A percentile compares a stretch with the other conserved stretches of the same genome.
Conservation (phyloP, 2,329 filamentous ascomycete species). For the Stachybotrys elegans region DNA sequence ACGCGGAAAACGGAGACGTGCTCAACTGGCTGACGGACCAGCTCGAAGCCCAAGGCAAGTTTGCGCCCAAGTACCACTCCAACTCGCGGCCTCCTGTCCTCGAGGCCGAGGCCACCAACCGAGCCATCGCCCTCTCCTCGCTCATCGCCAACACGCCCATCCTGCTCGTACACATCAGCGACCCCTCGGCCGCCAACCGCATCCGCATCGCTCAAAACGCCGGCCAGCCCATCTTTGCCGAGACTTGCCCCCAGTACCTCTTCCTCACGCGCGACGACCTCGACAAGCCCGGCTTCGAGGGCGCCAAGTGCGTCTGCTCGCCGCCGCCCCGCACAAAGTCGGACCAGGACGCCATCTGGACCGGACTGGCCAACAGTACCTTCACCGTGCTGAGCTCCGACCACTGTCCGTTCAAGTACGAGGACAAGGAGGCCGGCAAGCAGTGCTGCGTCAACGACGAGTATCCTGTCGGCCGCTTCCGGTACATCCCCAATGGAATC, state of each 20-base stretch:
- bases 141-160: conserved; percentile 44
- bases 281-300: conserved; percentile 46
- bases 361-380: conserved; percentile 43
- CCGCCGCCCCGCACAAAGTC: conserved; percentile 46
- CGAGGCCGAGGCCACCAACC: conserved; percentile 47
- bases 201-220: conserved; percentile 43
- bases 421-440: conserved; percentile 27
- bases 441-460: conserved; percentile 36
- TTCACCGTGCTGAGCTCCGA: conserved; percentile 43
- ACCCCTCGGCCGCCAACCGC: conserved; percentile 36
- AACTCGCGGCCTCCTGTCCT: conserved; percentile 43
- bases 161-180: conserved; percentile 48
- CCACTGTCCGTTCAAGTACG: conserved; percentile 4
- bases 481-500: conserved; percentile 53
- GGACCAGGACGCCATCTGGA: conserved; percentile 43
- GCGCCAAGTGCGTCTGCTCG: conserved; percentile 50
- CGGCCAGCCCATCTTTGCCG: conserved; percentile 45
- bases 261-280: conserved; percentile 47
- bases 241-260: conserved; percentile 53
- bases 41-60: conserved; percentile 40
- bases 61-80: conserved; percentile 46
- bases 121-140: conserved; percentile 43
- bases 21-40: conserved; percentile 49
- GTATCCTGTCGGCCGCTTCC: conserved; percentile 41
- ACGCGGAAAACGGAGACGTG: conserved; percentile 49